Evolutionary conservation across 306 rosid genomes (phyloP).

Genomic region (Malus sylvestris): DNA sequence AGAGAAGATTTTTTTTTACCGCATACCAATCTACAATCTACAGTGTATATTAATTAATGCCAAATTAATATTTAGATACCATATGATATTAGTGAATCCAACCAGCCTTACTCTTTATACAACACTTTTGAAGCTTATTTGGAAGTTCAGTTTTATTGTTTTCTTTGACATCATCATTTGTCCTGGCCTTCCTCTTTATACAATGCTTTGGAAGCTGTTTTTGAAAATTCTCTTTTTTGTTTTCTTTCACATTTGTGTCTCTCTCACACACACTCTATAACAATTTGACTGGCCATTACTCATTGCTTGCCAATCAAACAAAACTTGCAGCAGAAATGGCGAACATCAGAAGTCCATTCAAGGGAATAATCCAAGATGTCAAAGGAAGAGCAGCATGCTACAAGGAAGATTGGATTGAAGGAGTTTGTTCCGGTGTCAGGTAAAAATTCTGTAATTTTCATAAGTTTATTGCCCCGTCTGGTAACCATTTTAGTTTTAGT

Average conservation of each 20-base stretch:
- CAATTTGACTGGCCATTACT: not conserved
- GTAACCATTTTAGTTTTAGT: too few species aligned
- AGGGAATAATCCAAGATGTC: slow-evolving; percentile 59
- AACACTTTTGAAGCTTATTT: not conserved
- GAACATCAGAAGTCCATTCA: slow-evolving; percentile 33
- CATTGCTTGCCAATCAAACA: not conserved
- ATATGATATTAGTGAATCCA: not conserved
- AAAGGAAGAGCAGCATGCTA: slow-evolving; percentile 71
- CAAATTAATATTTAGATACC: not conserved
- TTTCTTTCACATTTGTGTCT: slow-evolving; percentile 8
- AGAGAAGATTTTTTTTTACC: not conserved
- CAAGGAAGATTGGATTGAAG: slow-evolving; percentile 65
- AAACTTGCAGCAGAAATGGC: slow-evolving; percentile 29
- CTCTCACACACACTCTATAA: not conserved
- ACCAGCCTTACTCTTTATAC: not conserved
- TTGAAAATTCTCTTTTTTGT: not conserved
- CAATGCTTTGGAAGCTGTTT: not conserved
- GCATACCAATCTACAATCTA: not conserved
- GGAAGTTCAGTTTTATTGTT: not conserved
- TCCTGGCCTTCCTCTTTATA: not conserved
- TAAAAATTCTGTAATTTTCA: not conserved
- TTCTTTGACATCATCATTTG: too few species aligned
- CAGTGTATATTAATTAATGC: not conserved
- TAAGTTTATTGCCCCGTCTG: too few species aligned
- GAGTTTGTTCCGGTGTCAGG: slow-evolving; percentile 55